phyloP scores from a whole-genome alignment of 441 rosid genomes.

The Sinapis alba region DNA sequence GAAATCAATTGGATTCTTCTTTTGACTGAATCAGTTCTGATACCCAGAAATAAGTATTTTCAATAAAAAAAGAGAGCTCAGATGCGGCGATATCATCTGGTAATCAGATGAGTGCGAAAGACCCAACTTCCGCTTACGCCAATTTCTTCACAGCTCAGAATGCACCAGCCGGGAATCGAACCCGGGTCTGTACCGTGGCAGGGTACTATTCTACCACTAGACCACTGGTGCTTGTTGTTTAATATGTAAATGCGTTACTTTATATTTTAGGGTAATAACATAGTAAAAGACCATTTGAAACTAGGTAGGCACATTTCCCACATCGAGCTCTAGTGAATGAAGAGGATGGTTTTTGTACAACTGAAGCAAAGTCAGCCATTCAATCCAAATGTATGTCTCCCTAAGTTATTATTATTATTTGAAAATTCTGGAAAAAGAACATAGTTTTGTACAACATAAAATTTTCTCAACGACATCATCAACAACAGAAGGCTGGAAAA shows the following conservation, averaged over 20 bases:
- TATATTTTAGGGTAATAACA: no score
- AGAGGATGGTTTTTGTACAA: not conserved
- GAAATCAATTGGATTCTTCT: not conserved
- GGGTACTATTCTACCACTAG: constrained; percentile 85
- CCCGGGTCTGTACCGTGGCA: constrained; percentile 99
- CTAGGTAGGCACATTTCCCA: not conserved
- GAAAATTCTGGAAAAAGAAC: not conserved
- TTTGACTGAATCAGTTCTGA: not conserved
- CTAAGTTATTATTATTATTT: constrained; percentile 4
- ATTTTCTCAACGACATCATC: constrained; percentile 9
- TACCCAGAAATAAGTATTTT: not conserved
- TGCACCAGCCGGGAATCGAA: constrained; percentile 76
- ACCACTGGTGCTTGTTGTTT: no score
- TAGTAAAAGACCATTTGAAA: no score
- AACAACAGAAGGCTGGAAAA: constrained; percentile 10
- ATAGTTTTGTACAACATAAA: constrained; percentile 25
- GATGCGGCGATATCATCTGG: not conserved
- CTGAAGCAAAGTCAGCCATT: not conserved
- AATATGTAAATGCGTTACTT: no score
- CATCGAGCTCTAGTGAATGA: not conserved
- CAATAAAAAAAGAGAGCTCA: not conserved
- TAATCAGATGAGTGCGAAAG: not conserved
- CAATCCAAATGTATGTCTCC: not conserved
- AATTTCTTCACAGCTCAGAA: not conserved
- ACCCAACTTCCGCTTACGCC: constrained; percentile 19